phyloP scores from a whole-genome alignment of 1,284 basidiomycete species.

The Puccinia coronata region DNA sequence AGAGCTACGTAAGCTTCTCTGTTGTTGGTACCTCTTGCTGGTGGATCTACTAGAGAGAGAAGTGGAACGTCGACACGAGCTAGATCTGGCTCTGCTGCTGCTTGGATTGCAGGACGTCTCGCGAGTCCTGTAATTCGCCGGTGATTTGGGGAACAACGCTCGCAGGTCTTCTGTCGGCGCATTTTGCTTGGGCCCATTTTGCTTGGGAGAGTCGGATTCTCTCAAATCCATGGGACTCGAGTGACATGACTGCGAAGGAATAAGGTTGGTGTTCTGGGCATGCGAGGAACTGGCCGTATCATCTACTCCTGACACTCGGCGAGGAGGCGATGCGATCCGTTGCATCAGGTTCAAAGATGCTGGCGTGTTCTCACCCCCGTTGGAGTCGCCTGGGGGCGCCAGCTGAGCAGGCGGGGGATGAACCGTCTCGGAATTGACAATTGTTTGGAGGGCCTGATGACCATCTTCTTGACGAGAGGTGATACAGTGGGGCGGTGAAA shows the following conservation, averaged over 20 bases:
- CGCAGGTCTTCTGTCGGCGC: neutral
- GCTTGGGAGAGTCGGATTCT: neutral
- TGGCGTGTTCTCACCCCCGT: neutral
- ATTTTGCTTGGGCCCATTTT: neutral
- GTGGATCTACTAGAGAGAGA: conserved; percentile 5
- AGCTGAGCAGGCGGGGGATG: neutral
- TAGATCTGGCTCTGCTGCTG: neutral
- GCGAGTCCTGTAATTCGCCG: neutral
- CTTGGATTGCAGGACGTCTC: neutral
- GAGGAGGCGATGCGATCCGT: conserved; percentile 1
- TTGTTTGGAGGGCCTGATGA: neutral
- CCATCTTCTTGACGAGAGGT: neutral
- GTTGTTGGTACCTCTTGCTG: neutral
- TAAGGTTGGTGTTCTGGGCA: neutral
- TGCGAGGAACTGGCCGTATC: neutral
- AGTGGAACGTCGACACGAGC: neutral
- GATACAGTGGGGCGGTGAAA: neutral
- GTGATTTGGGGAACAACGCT: neutral
- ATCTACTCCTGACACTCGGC: neutral
- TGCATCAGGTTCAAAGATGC: neutral
- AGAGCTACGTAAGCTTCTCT: neutral
- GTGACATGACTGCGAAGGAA: neutral
- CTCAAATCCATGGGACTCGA: conserved; percentile 5
- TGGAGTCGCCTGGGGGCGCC: neutral
- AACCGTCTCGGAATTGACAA: neutral